Conservation (phyloP, 768 basidiomycete species). For the Cystobasidium onofrii region DNA sequence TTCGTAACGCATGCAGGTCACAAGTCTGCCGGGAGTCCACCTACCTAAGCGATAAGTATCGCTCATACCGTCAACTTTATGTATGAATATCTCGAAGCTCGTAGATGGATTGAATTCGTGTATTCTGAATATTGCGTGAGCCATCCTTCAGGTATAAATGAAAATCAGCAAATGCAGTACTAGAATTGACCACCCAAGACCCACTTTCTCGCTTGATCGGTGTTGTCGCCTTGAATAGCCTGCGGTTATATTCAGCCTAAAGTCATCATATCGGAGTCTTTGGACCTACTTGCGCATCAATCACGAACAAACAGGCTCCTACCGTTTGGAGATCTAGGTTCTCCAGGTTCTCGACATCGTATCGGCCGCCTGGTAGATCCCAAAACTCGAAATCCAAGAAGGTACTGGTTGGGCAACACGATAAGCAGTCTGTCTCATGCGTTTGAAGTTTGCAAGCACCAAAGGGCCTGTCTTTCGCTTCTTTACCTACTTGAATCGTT, state of each 20-base stretch:
- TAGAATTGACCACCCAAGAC: no score
- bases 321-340: conserved; percentile 63
- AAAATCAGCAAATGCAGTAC: no score
- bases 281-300: conserved; percentile 75
- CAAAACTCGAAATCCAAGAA: conserved; percentile 88
- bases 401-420: conserved; percentile 53
- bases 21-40: conserved; percentile 36
- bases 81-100: conserved; percentile 82
- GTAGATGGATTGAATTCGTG: conserved; percentile 56
- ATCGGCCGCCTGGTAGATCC: conserved; percentile 78
- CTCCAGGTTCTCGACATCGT: conserved; percentile 63
- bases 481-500: conserved; percentile 65
- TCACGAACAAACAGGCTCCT: conserved; percentile 79
- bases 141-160: conserved; percentile 48
- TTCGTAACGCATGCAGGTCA: not conserved
- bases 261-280: not conserved
- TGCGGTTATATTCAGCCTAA: not conserved
- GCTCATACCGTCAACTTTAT: conserved; percentile 83
- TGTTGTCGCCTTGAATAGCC: conserved; percentile 30
- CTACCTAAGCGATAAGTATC: conserved; percentile 80
- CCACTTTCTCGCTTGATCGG: conserved; percentile 49
- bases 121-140: conserved; percentile 64
- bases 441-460: no score
- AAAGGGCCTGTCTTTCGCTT: no score
- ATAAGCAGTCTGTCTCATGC: not conserved